Conservation (phyloP, 148 eudicot genomes). For the Vaccinium vitisidaea region DNA sequence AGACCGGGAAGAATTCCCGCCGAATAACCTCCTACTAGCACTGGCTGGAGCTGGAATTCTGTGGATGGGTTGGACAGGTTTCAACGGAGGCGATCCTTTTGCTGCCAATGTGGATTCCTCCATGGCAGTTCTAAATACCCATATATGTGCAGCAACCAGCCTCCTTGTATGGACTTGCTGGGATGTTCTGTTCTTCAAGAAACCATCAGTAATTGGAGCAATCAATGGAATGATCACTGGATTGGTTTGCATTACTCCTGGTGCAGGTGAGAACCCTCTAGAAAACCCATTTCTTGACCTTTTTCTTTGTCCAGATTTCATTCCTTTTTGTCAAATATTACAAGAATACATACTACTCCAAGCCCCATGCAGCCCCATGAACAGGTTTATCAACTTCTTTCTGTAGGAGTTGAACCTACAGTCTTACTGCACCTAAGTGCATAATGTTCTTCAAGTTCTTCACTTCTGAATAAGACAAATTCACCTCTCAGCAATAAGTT, state of each 20-base stretch:
- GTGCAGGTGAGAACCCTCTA: slow-evolving; percentile 19
- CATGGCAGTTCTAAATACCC: slow-evolving; percentile 30
- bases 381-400: too few species aligned
- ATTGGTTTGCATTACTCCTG: slow-evolving; percentile 31
- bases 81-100: slow-evolving; percentile 29
- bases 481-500: neutral
- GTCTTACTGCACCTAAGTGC: too few species aligned
- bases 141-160: slow-evolving; percentile 29
- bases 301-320: neutral
- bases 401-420: too few species aligned
- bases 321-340: neutral
- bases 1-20: slow-evolving; percentile 23
- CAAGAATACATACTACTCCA: too few species aligned
- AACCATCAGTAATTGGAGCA: slow-evolving; percentile 31
- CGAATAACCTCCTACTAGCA: slow-evolving; percentile 25
- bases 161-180: slow-evolving; percentile 29
- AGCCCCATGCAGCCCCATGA: too few species aligned
- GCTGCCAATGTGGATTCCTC: slow-evolving; percentile 29
- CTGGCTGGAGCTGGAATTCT: slow-evolving; percentile 26
- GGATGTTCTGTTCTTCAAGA: slow-evolving; percentile 31
- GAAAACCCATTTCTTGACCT: neutral
- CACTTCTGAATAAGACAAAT: too few species aligned
- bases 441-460: too few species aligned
- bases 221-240: slow-evolving; percentile 32
- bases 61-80: slow-evolving; percentile 30